Evolutionary conservation across 1,284 basidiomycete genomes (phyloP).

Genomic region (Marasmius sp.): DNA sequence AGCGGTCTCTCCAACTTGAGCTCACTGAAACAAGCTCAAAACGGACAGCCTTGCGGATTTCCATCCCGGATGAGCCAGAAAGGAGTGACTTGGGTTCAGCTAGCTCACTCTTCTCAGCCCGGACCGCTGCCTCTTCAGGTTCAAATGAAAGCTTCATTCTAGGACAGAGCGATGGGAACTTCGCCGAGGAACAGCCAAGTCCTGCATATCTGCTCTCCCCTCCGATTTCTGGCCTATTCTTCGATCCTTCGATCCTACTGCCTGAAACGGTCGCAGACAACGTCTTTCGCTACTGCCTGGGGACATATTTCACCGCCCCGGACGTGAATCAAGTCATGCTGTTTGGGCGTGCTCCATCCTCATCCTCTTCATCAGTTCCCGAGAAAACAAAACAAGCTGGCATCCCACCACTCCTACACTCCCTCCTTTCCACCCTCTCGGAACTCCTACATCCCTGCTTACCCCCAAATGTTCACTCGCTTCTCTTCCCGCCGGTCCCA

Average conservation of each 20-base stretch:
- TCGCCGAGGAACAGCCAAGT: not conserved
- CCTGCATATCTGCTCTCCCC: constrained; percentile 28
- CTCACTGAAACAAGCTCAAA: not conserved
- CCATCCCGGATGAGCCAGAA: not conserved
- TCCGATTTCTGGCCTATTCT: constrained; percentile 64
- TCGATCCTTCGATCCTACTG: constrained; percentile 51
- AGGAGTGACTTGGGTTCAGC: not conserved
- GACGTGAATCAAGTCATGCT: constrained; percentile 75
- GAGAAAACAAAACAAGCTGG: constrained; percentile 16
- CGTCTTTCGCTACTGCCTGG: constrained; percentile 53
- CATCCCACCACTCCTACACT: constrained; percentile 54
- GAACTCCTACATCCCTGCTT: constrained; percentile 46
- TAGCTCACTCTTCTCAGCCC: not conserved
- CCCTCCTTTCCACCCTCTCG: constrained; percentile 53
- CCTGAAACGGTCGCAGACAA: constrained; percentile 48
- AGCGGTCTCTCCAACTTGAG: not conserved
- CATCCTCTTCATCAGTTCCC: constrained; percentile 15
- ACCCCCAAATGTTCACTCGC: constrained; percentile 38
- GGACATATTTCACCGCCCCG: constrained; percentile 53
- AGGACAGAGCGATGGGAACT: not conserved
- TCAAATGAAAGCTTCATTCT: no score
- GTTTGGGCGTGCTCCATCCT: constrained; percentile 51
- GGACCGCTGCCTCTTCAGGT: not conserved
- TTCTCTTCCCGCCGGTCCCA: constrained; percentile 52
- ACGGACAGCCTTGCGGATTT: not conserved